phyloP scores from a whole-genome alignment of 1,139 yeast species.

The Lodderomyces parapsilosis region DNA sequence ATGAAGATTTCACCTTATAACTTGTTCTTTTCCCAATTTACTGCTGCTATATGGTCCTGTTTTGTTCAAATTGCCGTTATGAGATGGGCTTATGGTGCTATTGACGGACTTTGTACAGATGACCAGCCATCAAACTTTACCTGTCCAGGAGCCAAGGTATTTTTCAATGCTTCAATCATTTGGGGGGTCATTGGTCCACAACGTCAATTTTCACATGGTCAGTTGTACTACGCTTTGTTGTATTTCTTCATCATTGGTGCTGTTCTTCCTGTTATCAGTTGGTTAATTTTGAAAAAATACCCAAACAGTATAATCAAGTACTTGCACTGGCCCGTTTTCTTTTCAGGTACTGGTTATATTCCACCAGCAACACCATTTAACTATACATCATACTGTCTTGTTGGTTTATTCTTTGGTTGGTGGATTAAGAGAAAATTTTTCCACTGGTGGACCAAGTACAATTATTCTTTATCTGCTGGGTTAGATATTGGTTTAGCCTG shows the following conservation, averaged over 20 bases:
- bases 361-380: constrained; percentile 50
- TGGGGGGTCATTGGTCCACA: constrained; percentile 50
- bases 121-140: constrained; percentile 41
- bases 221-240: constrained; percentile 36
- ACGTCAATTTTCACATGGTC: constrained; percentile 39
- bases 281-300: constrained; percentile 42
- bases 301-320: constrained; percentile 39
- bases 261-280: constrained; percentile 30
- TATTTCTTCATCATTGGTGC: constrained; percentile 45
- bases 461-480: constrained; percentile 42
- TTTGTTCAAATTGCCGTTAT: constrained; percentile 45
- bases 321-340: constrained; percentile 49
- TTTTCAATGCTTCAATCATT: constrained; percentile 46
- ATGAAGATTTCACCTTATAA: constrained; percentile 51
- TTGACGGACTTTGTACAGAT: constrained; percentile 48
- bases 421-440: constrained; percentile 35
- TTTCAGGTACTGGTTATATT: constrained; percentile 47
- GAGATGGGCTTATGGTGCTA: constrained; percentile 43
- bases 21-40: constrained; percentile 45
- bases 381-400: constrained; percentile 38
- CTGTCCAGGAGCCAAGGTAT: constrained; percentile 45
- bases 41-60: constrained; percentile 47
- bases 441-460: constrained; percentile 49
- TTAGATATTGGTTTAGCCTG: constrained; percentile 45
- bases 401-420: constrained; percentile 31